Percentiles rank a stretch among this genome's conserved stretches.
phyloP scores from a whole-genome alignment of 176 grass and related monocot species.

The Oryza coarctata region DNA sequence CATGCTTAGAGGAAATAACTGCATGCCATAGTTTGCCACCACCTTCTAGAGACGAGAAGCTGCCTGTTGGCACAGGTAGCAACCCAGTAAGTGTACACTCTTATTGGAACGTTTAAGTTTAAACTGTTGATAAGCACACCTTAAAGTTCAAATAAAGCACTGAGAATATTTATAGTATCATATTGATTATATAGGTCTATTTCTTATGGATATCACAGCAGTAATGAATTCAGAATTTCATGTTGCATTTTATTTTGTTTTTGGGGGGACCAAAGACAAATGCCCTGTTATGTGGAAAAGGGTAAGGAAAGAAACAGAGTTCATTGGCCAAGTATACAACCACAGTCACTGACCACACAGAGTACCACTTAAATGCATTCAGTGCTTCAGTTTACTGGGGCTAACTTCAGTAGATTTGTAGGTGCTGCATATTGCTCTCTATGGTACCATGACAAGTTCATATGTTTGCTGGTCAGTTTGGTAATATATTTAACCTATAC shows the following conservation, averaged over 20 bases:
- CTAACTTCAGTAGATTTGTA: not conserved
- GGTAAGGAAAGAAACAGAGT: not conserved
- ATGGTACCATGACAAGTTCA: constrained; percentile 13
- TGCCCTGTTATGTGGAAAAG: not conserved
- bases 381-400: not conserved
- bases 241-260: not conserved
- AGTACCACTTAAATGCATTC: not conserved
- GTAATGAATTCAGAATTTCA: constrained; percentile 7
- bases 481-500: constrained; percentile 21
- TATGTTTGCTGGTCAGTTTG: not conserved
- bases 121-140: not conserved
- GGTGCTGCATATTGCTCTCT: constrained; percentile 14
- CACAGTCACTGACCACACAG: not conserved
- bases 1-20: constrained; percentile 73
- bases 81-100: constrained; percentile 88
- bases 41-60: constrained; percentile 79
- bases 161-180: not conserved
- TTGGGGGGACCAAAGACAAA: too few species aligned
- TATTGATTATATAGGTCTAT: not conserved
- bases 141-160: constrained; percentile 17
- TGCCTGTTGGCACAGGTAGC: constrained; percentile 99
- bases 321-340: not conserved
- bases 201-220: not conserved
- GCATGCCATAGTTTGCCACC: constrained; percentile 58
- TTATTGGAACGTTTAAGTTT: not conserved